Base-by-base conservation (phyloP, 148 eudicot species). In the Camellia granthamiana region DNA sequence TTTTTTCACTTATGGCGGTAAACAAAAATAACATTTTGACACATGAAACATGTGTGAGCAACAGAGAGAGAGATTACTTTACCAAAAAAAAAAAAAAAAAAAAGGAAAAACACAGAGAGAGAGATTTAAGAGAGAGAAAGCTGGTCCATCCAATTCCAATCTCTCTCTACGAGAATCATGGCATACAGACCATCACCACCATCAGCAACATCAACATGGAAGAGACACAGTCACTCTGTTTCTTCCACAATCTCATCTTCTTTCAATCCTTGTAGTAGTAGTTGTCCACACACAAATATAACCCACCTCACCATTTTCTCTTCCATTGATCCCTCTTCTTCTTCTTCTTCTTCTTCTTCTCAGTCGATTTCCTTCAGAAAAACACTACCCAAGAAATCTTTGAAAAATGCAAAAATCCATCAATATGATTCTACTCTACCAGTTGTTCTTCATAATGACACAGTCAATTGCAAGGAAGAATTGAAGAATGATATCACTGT, bases 241-340 rank as follows among this genome's bases (percentile, higher is more conserved):
- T 0, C 21, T 47, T 21, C 55, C 38, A 64, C 72, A 65, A 65
- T 65, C 72, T 63, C 71, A 5, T 49, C 7, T 23, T 23, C n/a
- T 52, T 52, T 30, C 80, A 66, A 49, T 49, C 60, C 18, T 51
- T 65, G 12, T 56, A 43, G 19, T 30, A 1, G 38, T 30, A 43
- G 19, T 30, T 30, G 38, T 30, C 1, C 38, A 61, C 47, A 30
- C 61, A 63, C 59, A 14, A 79, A 41, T 4, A 72, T 13, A 43
- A 56, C 67, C 67, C 76, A 60, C 49, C 42, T 79, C 55, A 59
- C 81, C n/a, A 55, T 72, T 54, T 79, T 79, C 56, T 69, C 77
- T 23, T n/a, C 63, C 14, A 21, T 43, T 74, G 62, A 54, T 11
- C 63, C 47, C 30, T 23, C 63, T 9, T 38, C 77, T 4, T 42